Evolutionary conservation across 768 basidiomycete species (phyloP).

Genomic region (Jaapia argillacea): DNA sequence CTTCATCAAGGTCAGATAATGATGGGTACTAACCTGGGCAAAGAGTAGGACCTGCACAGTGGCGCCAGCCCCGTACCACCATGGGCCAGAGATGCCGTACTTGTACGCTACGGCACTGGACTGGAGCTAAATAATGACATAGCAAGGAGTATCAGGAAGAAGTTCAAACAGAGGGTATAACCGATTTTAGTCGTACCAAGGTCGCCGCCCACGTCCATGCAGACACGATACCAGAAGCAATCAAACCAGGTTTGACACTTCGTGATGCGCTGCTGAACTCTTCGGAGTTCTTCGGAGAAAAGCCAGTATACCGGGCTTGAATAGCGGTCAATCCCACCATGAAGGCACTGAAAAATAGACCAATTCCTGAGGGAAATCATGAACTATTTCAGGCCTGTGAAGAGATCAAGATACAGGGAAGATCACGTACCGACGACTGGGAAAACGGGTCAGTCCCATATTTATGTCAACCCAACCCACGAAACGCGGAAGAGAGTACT

Average conservation of each 20-base stretch:
- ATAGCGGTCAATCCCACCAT: constrained; percentile 73
- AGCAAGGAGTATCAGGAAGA: no score
- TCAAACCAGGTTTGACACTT: constrained; percentile 83
- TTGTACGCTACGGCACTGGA: constrained; percentile 80
- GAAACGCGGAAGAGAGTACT: constrained; percentile 12
- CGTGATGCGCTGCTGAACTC: constrained; percentile 79
- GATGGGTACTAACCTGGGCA: constrained; percentile 43
- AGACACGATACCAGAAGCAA: constrained; percentile 86
- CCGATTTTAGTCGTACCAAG: constrained; percentile 40
- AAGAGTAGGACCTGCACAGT: constrained; percentile 87
- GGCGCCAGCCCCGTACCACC: constrained; percentile 91
- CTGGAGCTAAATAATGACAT: constrained; percentile 42
- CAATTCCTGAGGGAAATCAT: constrained; percentile 48
- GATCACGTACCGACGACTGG: constrained; percentile 39
- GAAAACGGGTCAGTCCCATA: background rate
- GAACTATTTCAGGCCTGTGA: background rate
- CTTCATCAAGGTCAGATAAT: background rate
- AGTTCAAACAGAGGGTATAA: no score
- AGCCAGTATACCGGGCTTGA: constrained; percentile 77
- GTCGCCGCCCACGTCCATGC: constrained; percentile 92
- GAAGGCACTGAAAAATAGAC: constrained; percentile 77
- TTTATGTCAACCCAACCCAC: background rate
- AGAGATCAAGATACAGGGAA: background rate
- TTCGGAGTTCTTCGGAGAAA: constrained; percentile 71
- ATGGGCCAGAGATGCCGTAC: constrained; percentile 78